Percentiles rank a stretch among this genome's conserved stretches.
These are phyloP conservation scores for Zalaria obscura DNA, from an alignment of 2,329 filamentous ascomycete species.

Conservation along the genomic window DNA sequence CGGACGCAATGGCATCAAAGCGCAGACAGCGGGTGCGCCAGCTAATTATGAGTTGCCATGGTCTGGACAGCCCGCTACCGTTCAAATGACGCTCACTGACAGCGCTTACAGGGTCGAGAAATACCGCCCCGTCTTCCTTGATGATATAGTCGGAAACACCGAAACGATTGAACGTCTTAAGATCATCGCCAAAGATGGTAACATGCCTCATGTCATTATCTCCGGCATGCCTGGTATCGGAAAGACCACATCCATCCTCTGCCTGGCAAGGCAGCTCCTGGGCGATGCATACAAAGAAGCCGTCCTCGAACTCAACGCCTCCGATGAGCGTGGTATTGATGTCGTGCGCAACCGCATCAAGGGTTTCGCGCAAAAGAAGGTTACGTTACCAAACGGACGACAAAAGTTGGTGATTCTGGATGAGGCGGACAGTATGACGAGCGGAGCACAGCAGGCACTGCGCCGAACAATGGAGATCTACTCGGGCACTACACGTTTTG, in stretches of 20 bases:
- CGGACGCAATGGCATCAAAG: slow-evolving; percentile 23
- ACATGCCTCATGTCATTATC: slow-evolving; percentile 98
- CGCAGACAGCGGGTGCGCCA: slow-evolving; percentile 23
- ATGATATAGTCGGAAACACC: slow-evolving; percentile 94
- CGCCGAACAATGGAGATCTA: slow-evolving; percentile 98
- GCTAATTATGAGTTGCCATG: slow-evolving; percentile 66
- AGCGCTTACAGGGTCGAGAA: slow-evolving; percentile 74
- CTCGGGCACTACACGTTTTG: slow-evolving; percentile 88
- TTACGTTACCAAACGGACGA: slow-evolving; percentile 75
- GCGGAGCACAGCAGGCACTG: slow-evolving; percentile 87
- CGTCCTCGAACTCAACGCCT: slow-evolving; percentile 89
- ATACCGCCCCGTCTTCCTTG: slow-evolving; percentile 85
- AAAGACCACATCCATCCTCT: slow-evolving; percentile 92
- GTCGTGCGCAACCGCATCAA: slow-evolving; percentile 97
- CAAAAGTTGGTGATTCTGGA: slow-evolving; percentile 97
- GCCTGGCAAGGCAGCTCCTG: slow-evolving; percentile 78
- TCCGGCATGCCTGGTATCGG: slow-evolving; percentile 99
- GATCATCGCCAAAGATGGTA: slow-evolving; percentile 95
- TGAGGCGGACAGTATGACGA: slow-evolving; percentile 95
- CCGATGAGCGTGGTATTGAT: slow-evolving; percentile 92
- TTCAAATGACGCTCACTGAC: slow-evolving; percentile 1
- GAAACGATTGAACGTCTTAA: slow-evolving; percentile 95
- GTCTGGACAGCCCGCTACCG: slow-evolving; percentile 25
- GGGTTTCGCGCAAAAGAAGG: slow-evolving; percentile 97
- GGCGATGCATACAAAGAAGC: slow-evolving; percentile 95